These are phyloP conservation scores for Quercus tomentella DNA, from an alignment of 331 rosid species.

Conservation along the genomic window DNA sequence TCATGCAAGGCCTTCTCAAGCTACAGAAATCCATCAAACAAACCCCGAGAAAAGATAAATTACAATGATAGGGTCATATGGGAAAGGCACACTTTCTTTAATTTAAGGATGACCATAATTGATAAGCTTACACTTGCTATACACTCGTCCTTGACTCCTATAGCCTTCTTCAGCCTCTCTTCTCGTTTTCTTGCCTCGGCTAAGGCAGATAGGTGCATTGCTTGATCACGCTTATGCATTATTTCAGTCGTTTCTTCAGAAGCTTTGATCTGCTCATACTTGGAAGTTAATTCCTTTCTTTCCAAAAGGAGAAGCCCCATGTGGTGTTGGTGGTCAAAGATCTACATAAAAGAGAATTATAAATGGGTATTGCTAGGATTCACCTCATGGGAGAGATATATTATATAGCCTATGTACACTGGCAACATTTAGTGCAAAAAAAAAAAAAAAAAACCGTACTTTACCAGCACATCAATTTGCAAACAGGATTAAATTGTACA, in stretches of 20 bases:
- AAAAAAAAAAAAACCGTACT: not conserved
- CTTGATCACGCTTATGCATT: slow-evolving; percentile 58
- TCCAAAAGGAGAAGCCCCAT: slow-evolving; percentile 96
- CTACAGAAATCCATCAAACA: slow-evolving; percentile 38
- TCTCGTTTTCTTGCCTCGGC: slow-evolving; percentile 80
- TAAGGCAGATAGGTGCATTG: slow-evolving; percentile 48
- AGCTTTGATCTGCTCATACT: slow-evolving; percentile 59
- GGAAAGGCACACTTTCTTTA: not conserved
- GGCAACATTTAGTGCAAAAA: not conserved
- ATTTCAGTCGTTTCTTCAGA: slow-evolving; percentile 60
- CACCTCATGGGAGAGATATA: not conserved
- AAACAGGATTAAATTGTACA: not conserved
- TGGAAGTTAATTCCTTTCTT: slow-evolving; percentile 60
- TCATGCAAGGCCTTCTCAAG: slow-evolving; percentile 91
- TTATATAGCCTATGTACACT: not conserved
- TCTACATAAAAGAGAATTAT: slow-evolving; percentile 33
- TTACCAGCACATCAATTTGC: not conserved
- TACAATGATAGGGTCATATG: not conserved
- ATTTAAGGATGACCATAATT: not conserved
- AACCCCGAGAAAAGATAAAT: not conserved
- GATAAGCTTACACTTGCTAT: slow-evolving; percentile 79
- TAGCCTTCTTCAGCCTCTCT: slow-evolving; percentile 68
- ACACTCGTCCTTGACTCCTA: slow-evolving; percentile 90
- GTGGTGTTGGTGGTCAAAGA: slow-evolving; percentile 84
- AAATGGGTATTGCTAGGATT: not conserved